Conservation (phyloP, 805 yeast genomes). For the Starmera dryadoides region DNA sequence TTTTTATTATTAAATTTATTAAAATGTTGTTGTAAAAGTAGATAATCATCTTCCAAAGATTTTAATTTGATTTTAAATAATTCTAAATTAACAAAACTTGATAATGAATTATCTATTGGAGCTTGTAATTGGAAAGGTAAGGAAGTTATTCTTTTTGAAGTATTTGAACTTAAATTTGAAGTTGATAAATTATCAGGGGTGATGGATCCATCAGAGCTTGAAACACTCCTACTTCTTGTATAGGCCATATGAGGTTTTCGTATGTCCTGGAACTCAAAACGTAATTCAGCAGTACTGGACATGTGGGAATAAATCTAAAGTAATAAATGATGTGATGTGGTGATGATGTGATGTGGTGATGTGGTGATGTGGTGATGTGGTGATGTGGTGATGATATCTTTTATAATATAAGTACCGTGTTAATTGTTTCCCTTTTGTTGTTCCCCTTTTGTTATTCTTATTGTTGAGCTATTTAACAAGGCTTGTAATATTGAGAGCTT, state of each 20-base stretch:
- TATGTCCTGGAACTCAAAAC: background rate
- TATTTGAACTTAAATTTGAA: background rate
- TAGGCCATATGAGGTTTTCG: slow-evolving; percentile 1
- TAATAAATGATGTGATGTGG: too few relatives aligned
- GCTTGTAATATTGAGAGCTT: too few relatives aligned
- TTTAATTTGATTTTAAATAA: background rate
- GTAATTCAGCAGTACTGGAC: background rate
- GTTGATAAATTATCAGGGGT: slow-evolving; percentile 1
- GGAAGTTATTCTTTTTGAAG: background rate
- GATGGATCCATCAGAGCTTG: slow-evolving; percentile 1
- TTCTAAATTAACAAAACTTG: background rate
- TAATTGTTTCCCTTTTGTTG: too few relatives aligned
- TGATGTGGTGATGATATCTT: too few relatives aligned
- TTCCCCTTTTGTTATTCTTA: too few relatives aligned
- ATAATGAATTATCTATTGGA: background rate
- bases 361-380: background rate
- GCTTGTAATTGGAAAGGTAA: background rate
- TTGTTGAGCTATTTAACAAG: too few relatives aligned
- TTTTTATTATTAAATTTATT: slow-evolving; percentile 3
- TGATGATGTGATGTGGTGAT: background rate
- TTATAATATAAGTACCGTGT: too few relatives aligned
- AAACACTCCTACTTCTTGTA: background rate
- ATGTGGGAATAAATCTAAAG: too few relatives aligned
- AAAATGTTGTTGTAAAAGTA: background rate
- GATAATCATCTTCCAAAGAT: background rate